These are phyloP conservation scores for Citrus trifoliata DNA, from an alignment of 345 rosid species.

Conservation along the genomic window DNA sequence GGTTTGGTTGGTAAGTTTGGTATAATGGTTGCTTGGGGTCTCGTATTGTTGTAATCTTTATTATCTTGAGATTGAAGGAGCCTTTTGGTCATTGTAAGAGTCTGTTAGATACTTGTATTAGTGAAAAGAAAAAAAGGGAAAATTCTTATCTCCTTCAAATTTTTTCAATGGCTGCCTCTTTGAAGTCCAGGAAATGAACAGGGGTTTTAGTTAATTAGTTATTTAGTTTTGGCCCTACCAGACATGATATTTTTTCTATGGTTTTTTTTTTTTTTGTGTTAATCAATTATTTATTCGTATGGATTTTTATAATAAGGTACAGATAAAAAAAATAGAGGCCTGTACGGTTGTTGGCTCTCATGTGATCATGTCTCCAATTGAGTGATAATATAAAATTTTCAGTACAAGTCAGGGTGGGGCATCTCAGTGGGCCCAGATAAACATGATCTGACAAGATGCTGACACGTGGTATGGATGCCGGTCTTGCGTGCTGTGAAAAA, in stretches of 20 bases:
- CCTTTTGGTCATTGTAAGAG: conserved; percentile 24
- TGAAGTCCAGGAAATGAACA: not conserved
- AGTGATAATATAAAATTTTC: not conserved
- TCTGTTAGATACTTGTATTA: conserved; percentile 24
- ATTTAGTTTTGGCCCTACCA: not conserved
- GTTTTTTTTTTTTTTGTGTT: not conserved
- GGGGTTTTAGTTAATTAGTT: not conserved
- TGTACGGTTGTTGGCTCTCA: not conserved
- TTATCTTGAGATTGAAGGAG: conserved; percentile 38
- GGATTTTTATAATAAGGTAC: not conserved
- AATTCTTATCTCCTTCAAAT: conserved; percentile 9
- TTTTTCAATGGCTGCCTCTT: not conserved
- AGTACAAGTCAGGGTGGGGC: not conserved
- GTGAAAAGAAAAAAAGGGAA: not conserved
- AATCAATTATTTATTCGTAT: not conserved
- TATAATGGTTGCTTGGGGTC: conserved; percentile 22
- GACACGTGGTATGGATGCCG: not conserved
- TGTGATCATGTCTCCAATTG: conserved; percentile 10
- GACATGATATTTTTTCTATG: no score
- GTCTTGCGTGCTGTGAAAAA: not conserved
- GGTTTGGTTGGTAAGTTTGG: conserved; percentile 40
- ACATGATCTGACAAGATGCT: not conserved
- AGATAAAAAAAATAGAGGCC: not conserved
- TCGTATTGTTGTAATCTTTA: conserved; percentile 32
- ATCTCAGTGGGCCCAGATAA: not conserved